Percentiles rank a stretch among this genome's conserved stretches.
Evolutionary conservation across 345 rosid genomes (phyloP).

Genomic region (Balakata baccata): DNA sequence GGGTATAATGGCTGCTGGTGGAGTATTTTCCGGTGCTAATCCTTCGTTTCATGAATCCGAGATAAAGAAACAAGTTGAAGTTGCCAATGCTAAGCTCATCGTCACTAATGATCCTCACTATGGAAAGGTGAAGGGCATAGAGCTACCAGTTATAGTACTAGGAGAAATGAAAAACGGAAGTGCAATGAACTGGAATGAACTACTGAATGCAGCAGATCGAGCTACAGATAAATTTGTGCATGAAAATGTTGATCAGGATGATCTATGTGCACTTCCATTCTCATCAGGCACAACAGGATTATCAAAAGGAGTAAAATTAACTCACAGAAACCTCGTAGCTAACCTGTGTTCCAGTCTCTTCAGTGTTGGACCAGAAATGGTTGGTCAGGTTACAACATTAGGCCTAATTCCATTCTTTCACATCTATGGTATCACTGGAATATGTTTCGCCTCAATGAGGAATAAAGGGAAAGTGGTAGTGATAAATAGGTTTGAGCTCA

Average conservation of each 20-base stretch:
- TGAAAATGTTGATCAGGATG: constrained; percentile 50
- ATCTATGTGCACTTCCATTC: constrained; percentile 92
- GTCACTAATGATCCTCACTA: constrained; percentile 56
- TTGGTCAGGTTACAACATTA: constrained; percentile 62
- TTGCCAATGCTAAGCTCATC: constrained; percentile 76
- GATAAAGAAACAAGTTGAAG: constrained; percentile 75
- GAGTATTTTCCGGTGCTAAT: constrained; percentile 86
- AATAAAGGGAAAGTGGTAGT: constrained; percentile 93
- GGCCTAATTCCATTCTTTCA: constrained; percentile 94
- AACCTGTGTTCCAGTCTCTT: constrained; percentile 83
- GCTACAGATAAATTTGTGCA: constrained; percentile 26
- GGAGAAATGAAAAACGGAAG: constrained; percentile 49
- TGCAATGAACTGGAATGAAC: constrained; percentile 64
- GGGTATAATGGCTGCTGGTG: constrained; percentile 90
- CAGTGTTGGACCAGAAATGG: constrained; percentile 60
- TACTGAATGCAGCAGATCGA: constrained; percentile 73
- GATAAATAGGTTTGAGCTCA: constrained; percentile 65
- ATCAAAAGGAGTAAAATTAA: constrained; percentile 88
- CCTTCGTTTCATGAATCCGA: constrained; percentile 73
- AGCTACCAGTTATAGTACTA: constrained; percentile 52
- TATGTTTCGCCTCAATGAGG: constrained; percentile 75
- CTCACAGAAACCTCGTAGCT: constrained; percentile 79
- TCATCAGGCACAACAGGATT: constrained; percentile 95
- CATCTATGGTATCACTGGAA: constrained; percentile 80
- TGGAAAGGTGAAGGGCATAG: constrained; percentile 68